Evolutionary conservation across 2,329 filamentous ascomycete genomes (phyloP).

Genomic region (Dactylellina sp.): DNA sequence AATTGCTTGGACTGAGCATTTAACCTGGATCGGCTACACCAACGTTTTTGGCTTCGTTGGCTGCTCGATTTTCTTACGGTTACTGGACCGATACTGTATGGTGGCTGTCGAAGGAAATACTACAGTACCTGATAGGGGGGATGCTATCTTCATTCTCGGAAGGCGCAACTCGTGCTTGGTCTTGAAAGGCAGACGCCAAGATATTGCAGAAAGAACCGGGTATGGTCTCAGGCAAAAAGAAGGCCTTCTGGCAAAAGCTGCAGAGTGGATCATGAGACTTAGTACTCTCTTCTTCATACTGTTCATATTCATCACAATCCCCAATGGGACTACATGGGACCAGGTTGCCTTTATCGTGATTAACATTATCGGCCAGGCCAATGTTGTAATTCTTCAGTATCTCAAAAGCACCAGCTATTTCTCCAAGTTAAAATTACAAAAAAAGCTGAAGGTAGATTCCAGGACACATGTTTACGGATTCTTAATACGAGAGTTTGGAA

Average conservation of each 20-base stretch:
- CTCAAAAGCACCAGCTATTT: constrained; percentile 1
- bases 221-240: neutral
- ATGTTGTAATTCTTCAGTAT: constrained; percentile 3
- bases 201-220: neutral
- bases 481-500: constrained; percentile 7
- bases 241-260: neutral
- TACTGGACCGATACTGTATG: constrained; percentile 1
- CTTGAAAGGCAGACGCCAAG: neutral
- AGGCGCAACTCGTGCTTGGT: constrained; percentile 1
- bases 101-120: neutral
- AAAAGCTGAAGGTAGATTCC: neutral
- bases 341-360: neutral
- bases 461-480: constrained; percentile 5
- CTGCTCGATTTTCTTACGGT: neutral
- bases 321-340: constrained; percentile 13
- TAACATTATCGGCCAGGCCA: constrained; percentile 7
- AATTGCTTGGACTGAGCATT: neutral
- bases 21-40: neutral
- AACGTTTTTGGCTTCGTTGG: neutral
- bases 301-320: constrained; percentile 11
- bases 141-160: constrained; percentile 9
- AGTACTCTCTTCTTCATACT: neutral
- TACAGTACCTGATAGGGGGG: neutral
- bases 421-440: neutral
- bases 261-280: neutral